Conservation (phyloP, 805 yeast species). For the Wickerhamiella azymoides region DNA sequence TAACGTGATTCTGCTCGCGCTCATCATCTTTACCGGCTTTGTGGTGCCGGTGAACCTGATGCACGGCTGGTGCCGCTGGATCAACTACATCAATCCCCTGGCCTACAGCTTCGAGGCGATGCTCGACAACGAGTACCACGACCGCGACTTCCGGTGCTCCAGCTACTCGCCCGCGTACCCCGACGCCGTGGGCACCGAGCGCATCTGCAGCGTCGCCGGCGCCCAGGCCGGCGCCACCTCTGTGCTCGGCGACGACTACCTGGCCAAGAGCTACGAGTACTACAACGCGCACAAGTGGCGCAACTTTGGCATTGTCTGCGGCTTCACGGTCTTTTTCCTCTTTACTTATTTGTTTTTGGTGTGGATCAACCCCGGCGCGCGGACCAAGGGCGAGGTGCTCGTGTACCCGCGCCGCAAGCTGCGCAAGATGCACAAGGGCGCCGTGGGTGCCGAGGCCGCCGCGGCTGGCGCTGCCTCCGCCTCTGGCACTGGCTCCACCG, state of each 20-base stretch:
- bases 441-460: background rate
- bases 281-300: slow-evolving; percentile 58
- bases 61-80: slow-evolving; percentile 65
- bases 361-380: slow-evolving; percentile 21
- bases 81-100: slow-evolving; percentile 44
- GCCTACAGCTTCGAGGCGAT: slow-evolving; percentile 41
- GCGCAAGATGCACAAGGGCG: slow-evolving; percentile 8
- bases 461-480: background rate
- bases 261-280: slow-evolving; percentile 37
- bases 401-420: slow-evolving; percentile 18
- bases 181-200: slow-evolving; percentile 26
- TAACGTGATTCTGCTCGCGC: slow-evolving; percentile 38
- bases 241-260: slow-evolving; percentile 49
- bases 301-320: slow-evolving; percentile 55
- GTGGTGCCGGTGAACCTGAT: slow-evolving; percentile 45
- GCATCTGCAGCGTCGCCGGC: slow-evolving; percentile 50
- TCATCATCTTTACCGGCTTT: slow-evolving; percentile 47
- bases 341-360: slow-evolving; percentile 25
- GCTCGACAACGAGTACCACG: slow-evolving; percentile 51
- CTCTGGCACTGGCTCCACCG: slow-evolving; percentile 5
- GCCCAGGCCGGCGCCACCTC: slow-evolving; percentile 37
- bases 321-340: slow-evolving; percentile 32
- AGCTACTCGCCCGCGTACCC: slow-evolving; percentile 43
- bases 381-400: slow-evolving; percentile 24
- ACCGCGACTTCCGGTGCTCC: slow-evolving; percentile 40